Base-by-base conservation (phyloP, 345 rosid species). In the Limnanthes douglasii region DNA sequence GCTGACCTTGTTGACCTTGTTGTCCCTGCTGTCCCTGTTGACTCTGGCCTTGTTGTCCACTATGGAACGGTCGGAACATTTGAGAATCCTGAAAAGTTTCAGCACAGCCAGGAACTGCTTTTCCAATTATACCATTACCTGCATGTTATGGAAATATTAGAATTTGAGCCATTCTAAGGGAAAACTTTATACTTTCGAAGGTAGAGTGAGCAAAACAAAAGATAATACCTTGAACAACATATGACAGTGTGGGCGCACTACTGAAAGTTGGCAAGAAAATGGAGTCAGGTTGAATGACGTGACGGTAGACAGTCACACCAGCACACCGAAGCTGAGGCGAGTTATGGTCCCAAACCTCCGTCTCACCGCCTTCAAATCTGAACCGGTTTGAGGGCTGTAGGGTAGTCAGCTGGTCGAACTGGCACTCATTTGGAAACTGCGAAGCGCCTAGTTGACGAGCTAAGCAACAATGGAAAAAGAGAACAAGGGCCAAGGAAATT, bases 281-380 rank as follows among this genome's bases (percentile, higher is more conserved):
- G 39, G 81, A 78, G 15, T 64, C 62, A 3, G 58, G 54, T 23
- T 67, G 63, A 33, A 74, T 64, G 19, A 70, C 65, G 11, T 41
- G 26, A 9, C 71, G 71, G 17, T 34, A 46, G 11, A 69, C 20
- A 6, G 77, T 69, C n/a, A 74, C 66, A 12, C 82, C 82, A 1
- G 69, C 59, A 34, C 94, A 78, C 34, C 13, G 66, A 60, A 74
- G 73, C 54, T 70, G 70, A 1, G 64, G 50, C 30, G 61, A 54
- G 46, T 42, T 65, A 14, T 60, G 65, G 48, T 77, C 52, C 88
- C 76, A 73, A 11, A 66, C 31, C 62, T 82, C 81, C 9, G 65
- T 61, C 15, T 26, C 8, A 11, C 90, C 80, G 0, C 75, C 92
- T 54, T 78, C 79, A 6, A 43, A 31, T 51, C 63, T 56, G 6